Evolutionary conservation across 2,329 filamentous ascomycete species (phyloP).

Genomic region (Arthrobotrys sinensis): DNA sequence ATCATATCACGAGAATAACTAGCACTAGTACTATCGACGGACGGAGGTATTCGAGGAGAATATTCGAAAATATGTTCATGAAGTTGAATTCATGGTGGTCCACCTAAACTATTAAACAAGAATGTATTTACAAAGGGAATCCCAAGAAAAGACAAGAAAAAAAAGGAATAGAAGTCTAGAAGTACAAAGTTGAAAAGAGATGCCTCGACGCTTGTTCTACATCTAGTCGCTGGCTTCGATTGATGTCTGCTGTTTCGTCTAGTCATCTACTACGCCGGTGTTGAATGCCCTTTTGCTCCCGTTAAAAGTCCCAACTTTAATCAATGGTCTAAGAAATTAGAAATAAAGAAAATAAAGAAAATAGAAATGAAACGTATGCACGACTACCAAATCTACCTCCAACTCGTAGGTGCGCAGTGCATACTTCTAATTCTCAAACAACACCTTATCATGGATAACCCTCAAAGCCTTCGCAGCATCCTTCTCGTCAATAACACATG

Average conservation of each 20-base stretch:
- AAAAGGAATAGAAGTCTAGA: slow-evolving; percentile 4
- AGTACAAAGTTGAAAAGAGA: background rate
- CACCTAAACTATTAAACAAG: background rate
- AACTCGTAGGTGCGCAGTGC: background rate
- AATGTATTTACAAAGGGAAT: slow-evolving; percentile 7
- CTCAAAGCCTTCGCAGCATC: slow-evolving; percentile 95
- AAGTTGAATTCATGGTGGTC: slow-evolving; percentile 25
- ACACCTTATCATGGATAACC: slow-evolving; percentile 77
- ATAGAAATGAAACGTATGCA: background rate
- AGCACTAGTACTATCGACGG: too few relatives aligned
- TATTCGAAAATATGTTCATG: background rate
- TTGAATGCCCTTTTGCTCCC: slow-evolving; percentile 14
- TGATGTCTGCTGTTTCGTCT: background rate
- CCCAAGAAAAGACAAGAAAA: background rate
- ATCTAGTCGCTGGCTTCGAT: background rate
- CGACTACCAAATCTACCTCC: too few relatives aligned
- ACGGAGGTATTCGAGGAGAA: too few relatives aligned
- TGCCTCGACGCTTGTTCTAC: slow-evolving; percentile 23
- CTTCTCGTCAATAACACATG: slow-evolving; percentile 92
- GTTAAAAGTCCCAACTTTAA: background rate
- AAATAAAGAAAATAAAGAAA: slow-evolving; percentile 16
- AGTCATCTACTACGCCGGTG: slow-evolving; percentile 6
- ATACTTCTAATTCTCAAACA: slow-evolving; percentile 29
- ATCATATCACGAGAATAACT: too few relatives aligned
- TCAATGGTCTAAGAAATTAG: slow-evolving; percentile 2